Evolutionary conservation across 1,284 basidiomycete genomes (phyloP).

Genomic region (Cerrena zonata): DNA sequence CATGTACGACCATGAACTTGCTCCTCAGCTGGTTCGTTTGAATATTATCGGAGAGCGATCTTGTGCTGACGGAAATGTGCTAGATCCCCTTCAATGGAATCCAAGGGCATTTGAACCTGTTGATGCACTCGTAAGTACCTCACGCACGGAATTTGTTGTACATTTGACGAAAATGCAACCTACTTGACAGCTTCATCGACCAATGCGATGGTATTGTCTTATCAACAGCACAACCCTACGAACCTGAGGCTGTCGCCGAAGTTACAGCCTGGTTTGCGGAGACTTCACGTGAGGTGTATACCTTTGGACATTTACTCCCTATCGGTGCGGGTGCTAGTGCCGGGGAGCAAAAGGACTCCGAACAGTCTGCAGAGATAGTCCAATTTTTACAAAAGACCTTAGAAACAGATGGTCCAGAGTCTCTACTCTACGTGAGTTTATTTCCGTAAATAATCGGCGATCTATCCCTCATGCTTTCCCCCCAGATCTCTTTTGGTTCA

Average conservation of each 20-base stretch:
- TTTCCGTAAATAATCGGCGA: background rate
- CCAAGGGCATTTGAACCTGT: background rate
- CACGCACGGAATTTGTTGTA: background rate
- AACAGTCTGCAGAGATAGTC: background rate
- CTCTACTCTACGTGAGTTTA: constrained; percentile 1
- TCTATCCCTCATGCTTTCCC: background rate
- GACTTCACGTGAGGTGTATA: background rate
- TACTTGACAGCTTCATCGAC: background rate
- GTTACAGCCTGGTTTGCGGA: constrained; percentile 4
- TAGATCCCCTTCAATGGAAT: background rate
- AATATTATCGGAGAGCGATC: constrained; percentile 1
- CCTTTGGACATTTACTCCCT: constrained; percentile 4
- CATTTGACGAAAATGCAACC: background rate
- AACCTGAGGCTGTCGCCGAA: constrained; percentile 2
- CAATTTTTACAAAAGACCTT: background rate
- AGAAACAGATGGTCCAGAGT: background rate
- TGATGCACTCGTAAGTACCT: background rate
- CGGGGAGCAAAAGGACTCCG: background rate
- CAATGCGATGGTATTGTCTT: constrained; percentile 4
- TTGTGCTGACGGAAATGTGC: background rate
- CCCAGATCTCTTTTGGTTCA: constrained; percentile 10
- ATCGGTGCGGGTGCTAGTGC: background rate
- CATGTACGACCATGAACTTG: constrained; percentile 21
- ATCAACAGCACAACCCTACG: constrained; percentile 2
- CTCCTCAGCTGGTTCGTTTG: constrained; percentile 19